These are phyloP conservation scores for Fusarium humuli DNA, from an alignment of 2,329 filamentous ascomycete genomes.

Conservation along the genomic window DNA sequence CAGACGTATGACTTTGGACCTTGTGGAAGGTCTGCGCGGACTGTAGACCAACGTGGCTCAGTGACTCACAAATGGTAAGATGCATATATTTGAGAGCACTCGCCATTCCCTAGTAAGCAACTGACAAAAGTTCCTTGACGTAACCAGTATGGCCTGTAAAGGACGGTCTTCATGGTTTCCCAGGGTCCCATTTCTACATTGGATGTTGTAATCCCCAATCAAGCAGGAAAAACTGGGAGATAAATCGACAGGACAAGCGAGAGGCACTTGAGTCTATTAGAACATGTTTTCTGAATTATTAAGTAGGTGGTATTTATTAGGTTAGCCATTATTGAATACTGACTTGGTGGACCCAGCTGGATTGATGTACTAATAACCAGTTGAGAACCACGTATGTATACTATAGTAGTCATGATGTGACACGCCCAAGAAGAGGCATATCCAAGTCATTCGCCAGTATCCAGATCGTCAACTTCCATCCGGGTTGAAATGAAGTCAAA, in stretches of 20 bases:
- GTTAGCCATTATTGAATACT: conserved; percentile 13
- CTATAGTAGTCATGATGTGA: background rate
- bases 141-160: background rate
- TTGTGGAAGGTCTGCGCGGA: background rate
- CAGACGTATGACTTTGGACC: too few relatives aligned
- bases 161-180: background rate
- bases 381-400: background rate
- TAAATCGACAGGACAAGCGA: background rate
- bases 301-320: conserved; percentile 21
- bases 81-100: background rate
- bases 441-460: conserved; percentile 31
- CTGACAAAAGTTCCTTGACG: conserved; percentile 21
- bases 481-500: conserved; percentile 10
- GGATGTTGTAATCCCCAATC: background rate
- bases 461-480: conserved; percentile 22
- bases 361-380: background rate
- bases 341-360: background rate
- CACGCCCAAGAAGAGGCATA: conserved; percentile 13
- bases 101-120: background rate
- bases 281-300: background rate
- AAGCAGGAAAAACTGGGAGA: background rate
- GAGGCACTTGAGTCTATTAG: background rate
- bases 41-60: background rate
- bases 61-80: conserved; percentile 17
- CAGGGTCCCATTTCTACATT: background rate